Base-by-base conservation (phyloP, 148 eudicot species). In the Oxyria digyna region DNA sequence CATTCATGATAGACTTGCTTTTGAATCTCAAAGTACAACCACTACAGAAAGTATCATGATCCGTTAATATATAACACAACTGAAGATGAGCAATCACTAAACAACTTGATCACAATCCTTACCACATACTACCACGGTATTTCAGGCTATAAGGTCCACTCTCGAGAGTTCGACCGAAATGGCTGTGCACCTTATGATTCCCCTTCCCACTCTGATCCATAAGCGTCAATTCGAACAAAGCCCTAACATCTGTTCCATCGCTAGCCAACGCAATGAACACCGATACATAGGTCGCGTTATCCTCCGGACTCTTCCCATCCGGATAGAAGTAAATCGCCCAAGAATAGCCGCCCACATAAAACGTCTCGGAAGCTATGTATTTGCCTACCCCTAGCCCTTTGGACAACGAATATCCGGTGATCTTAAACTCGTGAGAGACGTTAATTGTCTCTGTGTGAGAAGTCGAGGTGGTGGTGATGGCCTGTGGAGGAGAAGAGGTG, bases 241-340 rank as follows among this genome's bases (percentile, higher is more conserved):
- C 88, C 76, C 88, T 78, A 26, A 85, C 88, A 67, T 82, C 84
- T 0, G 74, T 74, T 23, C 80, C 88, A 35, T 85, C 88, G 17
- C 83, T 82, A 9, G 84, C 88, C 67, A 85, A 68, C 1, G 88
- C 85, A 23, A 85, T 82, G 52, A 85, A 85, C 62, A 85, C 68
- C 43, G 88, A 85, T 8, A 82, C 85, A 24, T 82, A 77, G 21
- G 72, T 42, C 8, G 76, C 73, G 67, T 80, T 78, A 62, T 85
- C 88, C 72, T 84, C 88, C 6, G 68, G 31, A 62, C 81, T 75
- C 69, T 84, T 84, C 0, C 88, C 88, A 67, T 84, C 88, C 13
- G 88, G 88, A 42, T 81, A 84, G 62, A 80, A 85, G 63, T 80
- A 85, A 45, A 85, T 80, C 10, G 88, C 85, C 88, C 88, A 85